Percentiles rank a stretch among this genome's conserved stretches.
Evolutionary conservation across 2,329 filamentous ascomycete genomes (phyloP).

Genomic region (Cladorrhinum sp.): DNA sequence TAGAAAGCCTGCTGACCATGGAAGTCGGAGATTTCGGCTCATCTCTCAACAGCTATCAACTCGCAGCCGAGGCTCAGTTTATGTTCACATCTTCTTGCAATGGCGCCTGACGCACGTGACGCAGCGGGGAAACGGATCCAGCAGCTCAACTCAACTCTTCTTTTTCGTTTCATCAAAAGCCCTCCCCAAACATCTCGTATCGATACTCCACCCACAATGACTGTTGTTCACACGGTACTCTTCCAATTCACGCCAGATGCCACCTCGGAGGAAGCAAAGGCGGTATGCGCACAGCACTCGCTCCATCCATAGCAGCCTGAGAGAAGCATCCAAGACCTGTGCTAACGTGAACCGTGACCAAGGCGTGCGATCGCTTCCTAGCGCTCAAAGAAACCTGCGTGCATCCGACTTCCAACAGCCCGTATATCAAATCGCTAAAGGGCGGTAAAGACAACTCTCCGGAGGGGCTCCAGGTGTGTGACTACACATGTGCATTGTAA

Average conservation of each 20-base stretch:
- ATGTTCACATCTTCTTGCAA: no score
- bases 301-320: neutral
- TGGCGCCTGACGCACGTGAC: neutral
- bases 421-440: constrained; percentile 56
- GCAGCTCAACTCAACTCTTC: neutral
- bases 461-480: constrained; percentile 56
- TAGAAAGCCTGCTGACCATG: neutral
- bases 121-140: neutral
- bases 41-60: no score
- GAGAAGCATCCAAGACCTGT: no score
- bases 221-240: constrained; percentile 30
- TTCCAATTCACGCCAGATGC: constrained; percentile 30
- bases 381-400: constrained; percentile 55
- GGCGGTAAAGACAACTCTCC: constrained; percentile 60
- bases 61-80: no score
- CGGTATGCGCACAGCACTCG: constrained; percentile 24
- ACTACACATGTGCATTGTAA: neutral
- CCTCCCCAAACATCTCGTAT: neutral
- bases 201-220: constrained; percentile 16
- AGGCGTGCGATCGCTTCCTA: constrained; percentile 37
- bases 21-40: no score
- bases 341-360: neutral
- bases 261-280: constrained; percentile 29
- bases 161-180: neutral
- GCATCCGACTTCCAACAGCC: constrained; percentile 54